Evolutionary conservation across 805 yeast species (phyloP).

Genomic region (Metschnikowia lunata): DNA sequence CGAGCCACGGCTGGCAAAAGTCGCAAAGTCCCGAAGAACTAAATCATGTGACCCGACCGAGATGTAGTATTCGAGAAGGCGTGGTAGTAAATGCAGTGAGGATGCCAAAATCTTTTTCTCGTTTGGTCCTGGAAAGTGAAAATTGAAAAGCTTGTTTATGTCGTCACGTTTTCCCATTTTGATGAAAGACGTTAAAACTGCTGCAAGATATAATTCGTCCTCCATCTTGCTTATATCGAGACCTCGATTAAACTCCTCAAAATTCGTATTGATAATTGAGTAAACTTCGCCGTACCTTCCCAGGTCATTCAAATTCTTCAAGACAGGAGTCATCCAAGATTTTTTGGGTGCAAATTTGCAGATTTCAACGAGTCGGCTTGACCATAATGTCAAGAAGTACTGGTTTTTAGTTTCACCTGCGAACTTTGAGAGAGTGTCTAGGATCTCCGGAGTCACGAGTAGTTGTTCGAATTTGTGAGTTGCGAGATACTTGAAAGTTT

Average conservation of each 20-base stretch:
- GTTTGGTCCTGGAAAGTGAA: conserved; percentile 11
- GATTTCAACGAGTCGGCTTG: conserved; percentile 9
- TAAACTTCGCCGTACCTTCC: conserved; percentile 3
- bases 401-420: conserved; percentile 16
- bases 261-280: conserved; percentile 2
- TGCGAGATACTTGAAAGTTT: conserved; percentile 17
- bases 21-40: conserved; percentile 18
- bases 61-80: conserved; percentile 24
- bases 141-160: conserved; percentile 18
- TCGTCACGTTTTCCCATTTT: conserved; percentile 10
- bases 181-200: conserved; percentile 13
- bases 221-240: conserved; percentile 3
- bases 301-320: conserved; percentile 13
- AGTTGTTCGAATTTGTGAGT: conserved; percentile 6
- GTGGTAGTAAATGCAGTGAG: conserved; percentile 17
- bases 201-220: conserved; percentile 6
- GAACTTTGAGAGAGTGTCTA: conserved; percentile 6
- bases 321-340: conserved; percentile 20
- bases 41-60: conserved; percentile 16
- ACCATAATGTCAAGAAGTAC: conserved; percentile 18
- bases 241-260: conserved; percentile 2
- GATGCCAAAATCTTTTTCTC: conserved; percentile 12
- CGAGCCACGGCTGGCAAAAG: conserved; percentile 12
- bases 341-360: conserved; percentile 8
- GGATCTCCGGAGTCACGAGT: conserved; percentile 4